Evolutionary conservation across 768 basidiomycete species (phyloP).

Genomic region (Multifurca ochricompacta): DNA sequence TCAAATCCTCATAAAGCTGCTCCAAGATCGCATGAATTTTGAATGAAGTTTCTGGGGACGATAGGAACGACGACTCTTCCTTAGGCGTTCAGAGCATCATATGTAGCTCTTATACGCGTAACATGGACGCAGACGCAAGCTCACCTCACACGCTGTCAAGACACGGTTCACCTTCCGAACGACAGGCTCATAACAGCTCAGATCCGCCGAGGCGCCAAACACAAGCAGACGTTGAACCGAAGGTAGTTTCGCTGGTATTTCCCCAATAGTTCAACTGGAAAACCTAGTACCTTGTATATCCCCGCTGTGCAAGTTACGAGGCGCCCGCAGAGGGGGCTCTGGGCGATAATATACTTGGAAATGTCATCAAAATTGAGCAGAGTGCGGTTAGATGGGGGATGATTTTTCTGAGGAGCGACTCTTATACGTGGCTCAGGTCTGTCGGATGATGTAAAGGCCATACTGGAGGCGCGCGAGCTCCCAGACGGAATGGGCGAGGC

Average conservation of each 20-base stretch:
- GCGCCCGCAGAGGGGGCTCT: constrained; percentile 74
- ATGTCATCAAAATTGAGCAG: constrained; percentile 90
- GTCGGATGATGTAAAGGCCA: constrained; percentile 35
- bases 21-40: constrained; percentile 81
- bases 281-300: constrained; percentile 82
- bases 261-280: constrained; percentile 70
- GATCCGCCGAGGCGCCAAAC: constrained; percentile 82
- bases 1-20: constrained; percentile 94
- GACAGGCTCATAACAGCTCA: constrained; percentile 93
- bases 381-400: constrained; percentile 41
- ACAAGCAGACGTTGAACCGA: constrained; percentile 92
- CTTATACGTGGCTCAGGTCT: constrained; percentile 37
- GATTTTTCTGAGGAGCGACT: constrained; percentile 27
- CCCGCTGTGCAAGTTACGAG: constrained; percentile 81
- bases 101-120: background rate
- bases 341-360: constrained; percentile 91
- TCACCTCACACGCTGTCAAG: constrained; percentile 80
- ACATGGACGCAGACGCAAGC: constrained; percentile 20
- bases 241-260: constrained; percentile 84
- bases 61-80: constrained; percentile 89
- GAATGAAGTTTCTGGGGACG: constrained; percentile 56
- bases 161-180: constrained; percentile 93
- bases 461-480: constrained; percentile 44
- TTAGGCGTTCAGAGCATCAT: constrained; percentile 25
- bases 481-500: constrained; percentile 32